A percentile compares a stretch with the other conserved stretches of the same genome.
These are phyloP conservation scores for Fusarium drepaniforme DNA, from an alignment of 2,329 filamentous ascomycete genomes.

Conservation along the genomic window DNA sequence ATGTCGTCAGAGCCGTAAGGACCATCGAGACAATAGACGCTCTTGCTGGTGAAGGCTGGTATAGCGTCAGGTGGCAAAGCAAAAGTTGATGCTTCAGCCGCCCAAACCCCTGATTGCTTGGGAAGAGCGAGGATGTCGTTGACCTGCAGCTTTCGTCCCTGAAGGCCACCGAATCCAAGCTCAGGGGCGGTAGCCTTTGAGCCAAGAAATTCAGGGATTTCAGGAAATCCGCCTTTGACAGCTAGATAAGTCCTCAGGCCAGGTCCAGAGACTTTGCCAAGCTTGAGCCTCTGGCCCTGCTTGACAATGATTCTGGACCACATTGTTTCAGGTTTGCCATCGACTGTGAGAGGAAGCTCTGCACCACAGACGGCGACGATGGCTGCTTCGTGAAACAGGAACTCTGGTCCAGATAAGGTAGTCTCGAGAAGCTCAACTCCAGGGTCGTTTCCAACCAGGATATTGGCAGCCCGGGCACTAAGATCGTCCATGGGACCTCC, in stretches of 20 bases:
- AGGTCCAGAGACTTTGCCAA: constrained; percentile 13
- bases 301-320: neutral
- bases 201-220: constrained; percentile 68
- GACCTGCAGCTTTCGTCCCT: constrained; percentile 66
- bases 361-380: neutral
- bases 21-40: neutral
- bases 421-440: neutral
- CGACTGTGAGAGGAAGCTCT: neutral
- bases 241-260: constrained; percentile 57
- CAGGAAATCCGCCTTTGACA: constrained; percentile 37
- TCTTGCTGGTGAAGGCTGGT: neutral
- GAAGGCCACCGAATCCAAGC: constrained; percentile 69
- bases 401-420: neutral
- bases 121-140: constrained; percentile 25
- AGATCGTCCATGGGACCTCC: neutral
- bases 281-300: neutral
- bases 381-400: neutral
- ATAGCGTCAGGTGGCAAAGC: neutral
- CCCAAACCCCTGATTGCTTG: neutral
- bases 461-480: neutral
- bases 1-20: neutral
- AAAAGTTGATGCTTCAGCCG: neutral
- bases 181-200: constrained; percentile 70
- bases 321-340: neutral
- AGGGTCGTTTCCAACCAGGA: neutral